These are phyloP conservation scores for Hortaea werneckii DNA, from an alignment of 2,329 filamentous ascomycete genomes.

Conservation along the genomic window DNA sequence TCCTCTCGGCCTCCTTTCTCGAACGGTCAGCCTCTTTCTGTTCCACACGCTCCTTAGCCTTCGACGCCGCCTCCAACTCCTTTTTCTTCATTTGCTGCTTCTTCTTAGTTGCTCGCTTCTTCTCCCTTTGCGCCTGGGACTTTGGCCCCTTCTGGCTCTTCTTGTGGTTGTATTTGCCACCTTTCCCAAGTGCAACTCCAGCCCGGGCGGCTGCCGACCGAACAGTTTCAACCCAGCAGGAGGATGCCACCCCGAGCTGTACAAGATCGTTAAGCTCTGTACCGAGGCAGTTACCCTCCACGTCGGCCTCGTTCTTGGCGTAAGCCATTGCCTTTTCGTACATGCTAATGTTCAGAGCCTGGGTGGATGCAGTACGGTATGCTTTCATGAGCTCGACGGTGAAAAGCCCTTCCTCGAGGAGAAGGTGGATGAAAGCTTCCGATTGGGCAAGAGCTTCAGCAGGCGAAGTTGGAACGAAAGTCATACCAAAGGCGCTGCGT, in stretches of 20 bases:
- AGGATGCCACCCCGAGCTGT: constrained; percentile 1
- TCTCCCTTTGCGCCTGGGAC: constrained; percentile 1
- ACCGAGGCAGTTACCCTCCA: constrained; percentile 21
- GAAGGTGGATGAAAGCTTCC: constrained; percentile 60
- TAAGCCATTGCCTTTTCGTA: constrained; percentile 11
- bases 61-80: neutral
- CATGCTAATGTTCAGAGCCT: constrained; percentile 6
- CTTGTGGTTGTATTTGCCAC: constrained; percentile 10
- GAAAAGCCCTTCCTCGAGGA: constrained; percentile 78
- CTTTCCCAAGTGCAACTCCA: constrained; percentile 1
- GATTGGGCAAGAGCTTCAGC: constrained; percentile 1
- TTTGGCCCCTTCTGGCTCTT: neutral
- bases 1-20: constrained; percentile 2
- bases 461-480: neutral
- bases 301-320: constrained; percentile 15
- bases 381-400: constrained; percentile 14
- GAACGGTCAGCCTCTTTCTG: neutral
- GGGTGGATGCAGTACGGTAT: constrained; percentile 14
- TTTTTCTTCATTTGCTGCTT: constrained; percentile 1
- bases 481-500: neutral
- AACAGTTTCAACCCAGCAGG: constrained; percentile 5
- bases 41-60: constrained; percentile 1
- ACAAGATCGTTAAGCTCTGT: constrained; percentile 7
- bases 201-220: neutral
- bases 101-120: neutral